Evolutionary conservation across 768 basidiomycete species (phyloP), one percentile per base, ranked within the genome.

Genomic region (Tubosaeta sp.): DNA sequence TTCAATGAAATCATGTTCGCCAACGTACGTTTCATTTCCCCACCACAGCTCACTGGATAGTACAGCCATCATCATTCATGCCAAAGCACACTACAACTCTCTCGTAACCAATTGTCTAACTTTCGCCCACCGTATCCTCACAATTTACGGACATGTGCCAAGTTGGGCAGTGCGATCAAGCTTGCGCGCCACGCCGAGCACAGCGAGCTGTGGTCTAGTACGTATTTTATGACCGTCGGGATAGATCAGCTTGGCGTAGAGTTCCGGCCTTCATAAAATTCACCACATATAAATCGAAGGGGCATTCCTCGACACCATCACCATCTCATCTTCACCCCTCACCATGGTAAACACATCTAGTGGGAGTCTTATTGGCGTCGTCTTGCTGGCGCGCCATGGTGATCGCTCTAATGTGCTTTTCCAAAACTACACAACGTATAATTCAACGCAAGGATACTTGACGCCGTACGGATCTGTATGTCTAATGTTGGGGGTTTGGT

Each of bases 331-430:
- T 27, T 29, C 10, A 40, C 38, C 18, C 35, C 19, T 24, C 21
- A 27, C 14, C 25, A 67, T 67, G 66, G 58, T 63, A 11, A 63
- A 64, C 40, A 29, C 62, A 21, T 40, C 57, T 1, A 46, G 32
- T 43, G 55, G 60, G 9, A 60, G 67, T 14, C 66, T 90, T 56
- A 80, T 86, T 51, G 87, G 87, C 65, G 86, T 84, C 55, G 79
- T 89, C 57, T 70, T 88, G 62, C 71, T 90, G 58, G 83, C 80
- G 53, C 83, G 87, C 60, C 87, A 90, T 59, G 88, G 88, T 40
- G 88, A 89, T 67, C 82, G 87, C 52, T 69, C 72, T 57, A 54
- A 34, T 12, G 78, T 75, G 57, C 79, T 79, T 61, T 82, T 77
- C 70, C 88, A 90, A 63, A 80, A 89, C 65, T 87, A 87, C 16